A percentile compares a stretch with the other conserved stretches of the same genome.
Evolutionary conservation across 371 early-diverging fungal genomes (phyloP).

Genomic region (Fennellomyces sp.): DNA sequence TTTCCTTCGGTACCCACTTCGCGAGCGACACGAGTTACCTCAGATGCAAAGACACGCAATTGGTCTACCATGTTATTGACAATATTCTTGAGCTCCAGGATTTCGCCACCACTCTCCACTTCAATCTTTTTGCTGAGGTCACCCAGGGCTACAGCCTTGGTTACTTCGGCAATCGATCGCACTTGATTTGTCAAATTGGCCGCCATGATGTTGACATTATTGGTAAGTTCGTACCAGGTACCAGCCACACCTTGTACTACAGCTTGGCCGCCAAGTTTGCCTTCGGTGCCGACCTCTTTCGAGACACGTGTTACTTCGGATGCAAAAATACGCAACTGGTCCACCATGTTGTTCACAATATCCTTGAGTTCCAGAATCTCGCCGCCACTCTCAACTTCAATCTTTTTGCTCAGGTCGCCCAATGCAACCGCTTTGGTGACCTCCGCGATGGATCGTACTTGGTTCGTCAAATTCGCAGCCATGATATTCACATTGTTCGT

Average conservation of each 20-base stretch:
- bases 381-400: constrained; percentile 50
- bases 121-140: constrained; percentile 48
- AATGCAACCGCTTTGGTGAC: constrained; percentile 40
- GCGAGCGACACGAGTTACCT: constrained; percentile 48
- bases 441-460: constrained; percentile 41
- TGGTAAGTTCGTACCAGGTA: constrained; percentile 63
- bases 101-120: constrained; percentile 44
- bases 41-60: constrained; percentile 28
- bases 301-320: constrained; percentile 52
- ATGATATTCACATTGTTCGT: constrained; percentile 21
- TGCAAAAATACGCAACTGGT: constrained; percentile 52
- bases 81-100: constrained; percentile 40
- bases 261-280: constrained; percentile 23
- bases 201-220: constrained; percentile 61
- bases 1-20: constrained; percentile 41
- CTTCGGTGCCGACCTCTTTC: constrained; percentile 26
- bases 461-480: constrained; percentile 33
- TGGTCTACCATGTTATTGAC: constrained; percentile 59
- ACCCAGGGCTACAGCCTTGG: constrained; percentile 34
- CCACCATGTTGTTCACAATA: constrained; percentile 52
- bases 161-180: constrained; percentile 37
- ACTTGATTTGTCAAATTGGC: constrained; percentile 50
- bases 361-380: constrained; percentile 39
- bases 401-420: constrained; percentile 53
- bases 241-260: constrained; percentile 57